Percentiles rank a stretch among this genome's conserved stretches.
Evolutionary conservation across 352 stramenopile species (phyloP).

Genomic region (Phytopythium montanum): DNA sequence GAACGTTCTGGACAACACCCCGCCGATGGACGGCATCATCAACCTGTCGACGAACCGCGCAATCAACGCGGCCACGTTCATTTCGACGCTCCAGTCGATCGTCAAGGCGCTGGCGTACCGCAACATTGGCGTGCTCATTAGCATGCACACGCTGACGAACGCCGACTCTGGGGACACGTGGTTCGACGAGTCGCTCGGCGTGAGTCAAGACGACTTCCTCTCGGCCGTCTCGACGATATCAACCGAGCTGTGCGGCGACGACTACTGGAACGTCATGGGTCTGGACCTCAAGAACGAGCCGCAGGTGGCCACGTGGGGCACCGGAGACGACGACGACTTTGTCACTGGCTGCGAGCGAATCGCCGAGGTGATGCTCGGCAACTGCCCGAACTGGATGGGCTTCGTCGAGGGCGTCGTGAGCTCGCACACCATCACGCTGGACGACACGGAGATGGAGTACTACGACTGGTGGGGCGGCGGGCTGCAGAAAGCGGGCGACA

Average conservation of each 20-base stretch:
- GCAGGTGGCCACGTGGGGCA: conserved; percentile 61
- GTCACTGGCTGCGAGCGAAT: conserved; percentile 64
- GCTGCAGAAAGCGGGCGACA: conserved; percentile 48
- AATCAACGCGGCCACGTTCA: conserved; percentile 69
- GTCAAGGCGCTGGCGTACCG: conserved; percentile 64
- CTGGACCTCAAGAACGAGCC: conserved; percentile 84
- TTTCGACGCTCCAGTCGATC: conserved; percentile 66
- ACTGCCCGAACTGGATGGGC: conserved; percentile 71
- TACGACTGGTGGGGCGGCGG: conserved; percentile 83
- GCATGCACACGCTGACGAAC: conserved; percentile 67
- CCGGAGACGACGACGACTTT: conserved; percentile 61
- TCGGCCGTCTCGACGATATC: conserved; percentile 50
- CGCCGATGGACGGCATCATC: conserved; percentile 53
- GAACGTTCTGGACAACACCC: conserved; percentile 64
- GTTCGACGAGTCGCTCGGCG: conserved; percentile 45
- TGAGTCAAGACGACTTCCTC: conserved; percentile 61
- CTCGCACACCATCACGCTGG: conserved; percentile 43
- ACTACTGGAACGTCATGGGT: conserved; percentile 83
- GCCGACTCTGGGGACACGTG: conserved; percentile 53
- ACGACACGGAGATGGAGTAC: conserved; percentile 46
- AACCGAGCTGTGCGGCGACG: conserved; percentile 47
- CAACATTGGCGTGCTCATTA: conserved; percentile 72
- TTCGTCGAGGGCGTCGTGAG: conserved; percentile 74
- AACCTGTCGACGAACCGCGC: conserved; percentile 70
- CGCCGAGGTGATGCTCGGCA: conserved; percentile 67